Evolutionary conservation across 352 stramenopile species (phyloP).

Genomic region (Globisporangium megalacanthum): DNA sequence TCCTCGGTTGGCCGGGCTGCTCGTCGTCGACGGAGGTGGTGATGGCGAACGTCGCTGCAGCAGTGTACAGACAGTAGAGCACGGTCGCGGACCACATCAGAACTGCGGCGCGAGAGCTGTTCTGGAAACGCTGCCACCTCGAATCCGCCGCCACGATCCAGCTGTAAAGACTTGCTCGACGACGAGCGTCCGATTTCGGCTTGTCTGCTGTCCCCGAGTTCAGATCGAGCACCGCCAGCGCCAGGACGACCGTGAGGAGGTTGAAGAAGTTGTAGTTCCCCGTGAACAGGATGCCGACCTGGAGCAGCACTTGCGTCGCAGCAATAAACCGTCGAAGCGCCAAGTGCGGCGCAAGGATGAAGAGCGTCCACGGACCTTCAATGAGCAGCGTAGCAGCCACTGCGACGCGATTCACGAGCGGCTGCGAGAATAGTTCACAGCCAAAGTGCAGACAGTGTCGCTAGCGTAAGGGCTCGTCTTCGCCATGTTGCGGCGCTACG

Average conservation of each 20-base stretch:
- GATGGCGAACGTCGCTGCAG: not conserved
- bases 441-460: not conserved
- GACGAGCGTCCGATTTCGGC: not conserved
- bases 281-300: conserved; percentile 83
- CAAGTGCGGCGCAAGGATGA: conserved; percentile 71
- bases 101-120: not conserved
- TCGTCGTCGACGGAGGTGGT: not conserved
- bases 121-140: conserved; percentile 1
- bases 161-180: not conserved
- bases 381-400: conserved; percentile 85
- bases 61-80: not conserved
- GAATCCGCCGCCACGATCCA: not conserved
- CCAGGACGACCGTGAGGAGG: conserved; percentile 68
- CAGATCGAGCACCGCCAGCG: conserved; percentile 27
- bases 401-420: conserved; percentile 62
- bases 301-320: conserved; percentile 68
- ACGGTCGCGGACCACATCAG: not conserved
- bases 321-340: conserved; percentile 47
- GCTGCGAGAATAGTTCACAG: conserved; percentile 22
- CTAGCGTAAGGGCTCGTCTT: no score
- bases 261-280: conserved; percentile 97
- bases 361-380: conserved; percentile 83
- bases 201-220: not conserved
- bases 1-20: not conserved
- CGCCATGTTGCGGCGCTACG: not conserved